phyloP scores from a whole-genome alignment of 306 rosid species.

The Rubus idaeus region DNA sequence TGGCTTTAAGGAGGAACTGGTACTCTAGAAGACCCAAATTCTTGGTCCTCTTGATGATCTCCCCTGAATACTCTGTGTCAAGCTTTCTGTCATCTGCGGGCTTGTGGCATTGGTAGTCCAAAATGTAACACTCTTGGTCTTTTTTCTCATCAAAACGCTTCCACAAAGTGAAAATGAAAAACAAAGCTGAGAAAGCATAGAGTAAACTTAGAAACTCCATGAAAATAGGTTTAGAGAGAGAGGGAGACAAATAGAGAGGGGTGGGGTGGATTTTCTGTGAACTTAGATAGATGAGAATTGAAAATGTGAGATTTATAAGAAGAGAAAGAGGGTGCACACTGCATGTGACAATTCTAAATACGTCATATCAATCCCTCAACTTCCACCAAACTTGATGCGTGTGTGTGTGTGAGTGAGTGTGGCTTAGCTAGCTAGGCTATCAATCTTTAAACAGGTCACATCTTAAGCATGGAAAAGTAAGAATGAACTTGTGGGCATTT shows the following conservation, averaged over 20 bases:
- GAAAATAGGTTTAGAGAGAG: neutral
- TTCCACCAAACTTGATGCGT: slow-evolving; percentile 54
- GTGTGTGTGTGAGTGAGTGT: neutral
- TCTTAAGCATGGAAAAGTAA: slow-evolving; percentile 33
- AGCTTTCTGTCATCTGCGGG: slow-evolving; percentile 76
- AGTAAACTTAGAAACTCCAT: slow-evolving; percentile 63
- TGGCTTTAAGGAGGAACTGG: slow-evolving; percentile 78
- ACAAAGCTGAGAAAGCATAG: slow-evolving; percentile 32
- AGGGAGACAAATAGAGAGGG: slow-evolving; percentile 7
- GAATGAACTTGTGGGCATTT: neutral
- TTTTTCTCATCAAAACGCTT: slow-evolving; percentile 44
- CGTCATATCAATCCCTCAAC: slow-evolving; percentile 40
- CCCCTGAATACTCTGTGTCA: slow-evolving; percentile 50
- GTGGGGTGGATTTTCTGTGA: slow-evolving; percentile 24
- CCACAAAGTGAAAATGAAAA: slow-evolving; percentile 50
- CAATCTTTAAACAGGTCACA: slow-evolving; percentile 45
- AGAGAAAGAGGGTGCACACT: slow-evolving; percentile 11
- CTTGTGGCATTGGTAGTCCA: slow-evolving; percentile 69
- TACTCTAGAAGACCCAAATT: slow-evolving; percentile 60
- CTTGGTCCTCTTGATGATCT: slow-evolving; percentile 46
- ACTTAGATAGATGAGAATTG: slow-evolving; percentile 6
- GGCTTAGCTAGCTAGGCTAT: slow-evolving; percentile 12
- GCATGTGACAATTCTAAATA: slow-evolving; percentile 38
- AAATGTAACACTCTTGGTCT: slow-evolving; percentile 66
- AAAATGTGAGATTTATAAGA: slow-evolving; percentile 34